Evolutionary conservation across 306 rosid genomes (phyloP).

Genomic region (Dryas octopetala): DNA sequence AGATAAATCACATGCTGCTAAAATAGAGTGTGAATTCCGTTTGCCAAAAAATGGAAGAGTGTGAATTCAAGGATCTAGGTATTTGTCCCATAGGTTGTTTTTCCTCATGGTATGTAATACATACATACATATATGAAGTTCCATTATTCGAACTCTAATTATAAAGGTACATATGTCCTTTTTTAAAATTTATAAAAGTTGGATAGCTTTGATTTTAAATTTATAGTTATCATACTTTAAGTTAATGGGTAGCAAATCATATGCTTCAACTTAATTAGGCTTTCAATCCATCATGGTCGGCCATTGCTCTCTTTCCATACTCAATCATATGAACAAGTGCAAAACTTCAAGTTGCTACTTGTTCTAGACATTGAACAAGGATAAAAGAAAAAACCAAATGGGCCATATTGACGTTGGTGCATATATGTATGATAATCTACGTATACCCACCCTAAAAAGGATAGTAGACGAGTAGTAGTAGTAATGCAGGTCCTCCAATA

Average conservation of each 20-base stretch:
- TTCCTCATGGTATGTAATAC: background rate
- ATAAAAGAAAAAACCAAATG: background rate
- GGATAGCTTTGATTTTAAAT: no score
- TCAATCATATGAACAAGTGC: background rate
- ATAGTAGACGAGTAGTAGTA: no score
- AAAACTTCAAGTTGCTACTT: background rate
- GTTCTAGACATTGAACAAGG: background rate
- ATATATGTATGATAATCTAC: background rate
- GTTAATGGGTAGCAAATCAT: no score
- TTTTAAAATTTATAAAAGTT: no score
- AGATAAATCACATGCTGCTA: background rate
- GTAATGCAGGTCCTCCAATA: background rate
- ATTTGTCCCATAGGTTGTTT: constrained; percentile 20
- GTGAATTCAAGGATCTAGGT: constrained; percentile 1
- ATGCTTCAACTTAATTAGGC: no score
- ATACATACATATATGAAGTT: no score
- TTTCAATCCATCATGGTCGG: no score
- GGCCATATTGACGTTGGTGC: background rate
- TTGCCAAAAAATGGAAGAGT: background rate
- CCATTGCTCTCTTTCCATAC: no score
- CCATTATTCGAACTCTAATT: no score
- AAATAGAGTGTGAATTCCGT: background rate
- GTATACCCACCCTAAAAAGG: background rate
- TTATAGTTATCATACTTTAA: no score
- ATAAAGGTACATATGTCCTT: no score